Conservation (phyloP, 257 asterid genomes). For the Gentiana dahurica region DNA sequence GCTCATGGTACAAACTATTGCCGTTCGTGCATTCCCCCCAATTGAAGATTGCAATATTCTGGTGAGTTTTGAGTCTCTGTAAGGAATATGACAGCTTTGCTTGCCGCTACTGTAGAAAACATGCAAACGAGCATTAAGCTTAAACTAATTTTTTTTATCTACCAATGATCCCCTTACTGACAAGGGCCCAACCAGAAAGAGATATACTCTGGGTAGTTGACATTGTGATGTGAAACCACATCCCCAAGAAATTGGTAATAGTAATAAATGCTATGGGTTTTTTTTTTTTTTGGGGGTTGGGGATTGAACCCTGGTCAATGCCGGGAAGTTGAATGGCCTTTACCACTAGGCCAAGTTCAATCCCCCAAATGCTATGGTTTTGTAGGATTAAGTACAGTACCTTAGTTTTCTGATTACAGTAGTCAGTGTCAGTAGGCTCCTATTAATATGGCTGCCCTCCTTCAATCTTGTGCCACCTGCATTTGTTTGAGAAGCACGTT, state of each 20-base stretch:
- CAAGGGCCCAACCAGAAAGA: too few species aligned
- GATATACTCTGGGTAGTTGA: too few species aligned
- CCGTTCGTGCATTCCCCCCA: constrained; percentile 97
- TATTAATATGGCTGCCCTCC: constrained; percentile 96
- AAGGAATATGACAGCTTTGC: constrained; percentile 73
- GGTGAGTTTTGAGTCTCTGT: constrained; percentile 84
- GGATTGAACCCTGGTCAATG: too few species aligned
- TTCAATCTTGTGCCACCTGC: constrained; percentile 81
- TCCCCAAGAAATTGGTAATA: too few species aligned
- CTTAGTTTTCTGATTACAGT: constrained; percentile 93
- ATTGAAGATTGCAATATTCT: constrained; percentile 89
- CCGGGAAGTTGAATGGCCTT: too few species aligned
- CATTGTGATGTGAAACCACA: too few species aligned
- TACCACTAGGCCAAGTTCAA: too few species aligned
- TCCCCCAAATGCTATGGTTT: not conserved
- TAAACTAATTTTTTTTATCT: too few species aligned
- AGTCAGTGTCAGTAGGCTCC: constrained; percentile 82
- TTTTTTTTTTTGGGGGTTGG: too few species aligned
- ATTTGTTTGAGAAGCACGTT: constrained; percentile 76
- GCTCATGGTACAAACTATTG: constrained; percentile 90
- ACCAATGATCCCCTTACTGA: too few species aligned
- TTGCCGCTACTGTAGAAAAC: constrained; percentile 57
- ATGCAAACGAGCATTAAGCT: constrained; percentile 1
- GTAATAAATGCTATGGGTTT: too few species aligned
- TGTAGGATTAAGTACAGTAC: constrained; percentile 17